phyloP scores from a whole-genome alignment of 495 filamentous ascomycete species.

The Talaromyces liani region DNA sequence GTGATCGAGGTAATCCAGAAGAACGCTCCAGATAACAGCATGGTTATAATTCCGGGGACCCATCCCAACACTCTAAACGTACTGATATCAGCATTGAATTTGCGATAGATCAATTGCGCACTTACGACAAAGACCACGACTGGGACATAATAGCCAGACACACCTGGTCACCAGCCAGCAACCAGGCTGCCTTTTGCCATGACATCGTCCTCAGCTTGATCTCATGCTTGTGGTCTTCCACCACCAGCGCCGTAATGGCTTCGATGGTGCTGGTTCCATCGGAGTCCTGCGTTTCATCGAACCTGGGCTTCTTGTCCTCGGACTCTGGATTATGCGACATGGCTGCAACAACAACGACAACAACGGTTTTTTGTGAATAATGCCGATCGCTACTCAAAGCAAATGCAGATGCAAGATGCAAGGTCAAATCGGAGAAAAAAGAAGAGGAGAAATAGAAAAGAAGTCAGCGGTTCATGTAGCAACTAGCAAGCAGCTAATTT shows the following conservation, averaged over 20 bases:
- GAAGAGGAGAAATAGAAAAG: background rate
- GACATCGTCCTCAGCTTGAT: constrained; percentile 8
- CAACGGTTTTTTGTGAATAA: background rate
- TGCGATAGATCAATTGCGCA: background rate
- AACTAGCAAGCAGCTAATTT: background rate
- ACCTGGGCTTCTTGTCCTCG: constrained; percentile 1
- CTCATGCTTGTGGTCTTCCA: constrained; percentile 4
- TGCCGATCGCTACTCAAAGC: background rate
- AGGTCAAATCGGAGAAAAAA: background rate
- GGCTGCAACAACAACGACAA: background rate
- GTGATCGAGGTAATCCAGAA: constrained; percentile 80
- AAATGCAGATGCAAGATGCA: background rate
- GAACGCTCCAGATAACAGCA: constrained; percentile 60
- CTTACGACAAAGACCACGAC: constrained; percentile 70
- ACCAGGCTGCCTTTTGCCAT: constrained; percentile 58
- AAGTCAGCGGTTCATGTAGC: background rate
- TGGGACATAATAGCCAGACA: constrained; percentile 96
- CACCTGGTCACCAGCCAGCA: constrained; percentile 88
- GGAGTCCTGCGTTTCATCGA: constrained; percentile 1
- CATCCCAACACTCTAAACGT: constrained; percentile 53
- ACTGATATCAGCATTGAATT: background rate
- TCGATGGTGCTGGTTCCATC: constrained; percentile 4
- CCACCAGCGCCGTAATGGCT: background rate
- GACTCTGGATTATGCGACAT: background rate
- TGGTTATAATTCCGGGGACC: constrained; percentile 77